Evolutionary conservation across 352 stramenopile genomes (phyloP).

Genomic region (Phytophthora uliginosa): DNA sequence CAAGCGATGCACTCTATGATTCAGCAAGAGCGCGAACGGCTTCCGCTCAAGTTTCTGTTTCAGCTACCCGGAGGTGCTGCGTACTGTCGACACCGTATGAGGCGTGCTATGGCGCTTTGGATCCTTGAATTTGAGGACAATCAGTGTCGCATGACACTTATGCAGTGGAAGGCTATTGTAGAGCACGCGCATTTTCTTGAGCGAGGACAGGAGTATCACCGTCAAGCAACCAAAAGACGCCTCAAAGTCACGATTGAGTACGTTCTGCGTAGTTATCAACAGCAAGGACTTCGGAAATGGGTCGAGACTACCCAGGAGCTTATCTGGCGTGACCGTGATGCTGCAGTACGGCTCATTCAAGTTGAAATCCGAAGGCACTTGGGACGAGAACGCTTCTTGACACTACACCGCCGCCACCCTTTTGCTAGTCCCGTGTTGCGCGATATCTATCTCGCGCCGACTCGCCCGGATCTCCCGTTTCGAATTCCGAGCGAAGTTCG

Average conservation of each 20-base stretch:
- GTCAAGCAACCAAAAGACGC: slow-evolving; percentile 60
- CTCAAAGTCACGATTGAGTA: slow-evolving; percentile 76
- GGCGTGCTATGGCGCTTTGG: slow-evolving; percentile 77
- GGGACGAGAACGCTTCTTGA: slow-evolving; percentile 48
- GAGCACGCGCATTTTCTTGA: slow-evolving; percentile 66
- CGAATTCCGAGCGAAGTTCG: slow-evolving; percentile 62
- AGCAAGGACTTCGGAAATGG: slow-evolving; percentile 74
- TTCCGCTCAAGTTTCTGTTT: slow-evolving; percentile 88
- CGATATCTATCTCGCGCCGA: slow-evolving; percentile 68
- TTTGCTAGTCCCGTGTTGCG: slow-evolving; percentile 54
- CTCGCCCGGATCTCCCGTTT: slow-evolving; percentile 48
- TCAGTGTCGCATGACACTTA: slow-evolving; percentile 69
- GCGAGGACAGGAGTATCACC: slow-evolving; percentile 73
- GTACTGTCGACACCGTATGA: slow-evolving; percentile 83
- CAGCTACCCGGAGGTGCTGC: slow-evolving; percentile 74
- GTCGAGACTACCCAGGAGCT: slow-evolving; percentile 53
- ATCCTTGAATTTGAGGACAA: slow-evolving; percentile 81
- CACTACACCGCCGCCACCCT: slow-evolving; percentile 50
- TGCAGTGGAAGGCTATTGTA: slow-evolving; percentile 88
- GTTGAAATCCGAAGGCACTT: slow-evolving; percentile 53
- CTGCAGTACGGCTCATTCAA: slow-evolving; percentile 63
- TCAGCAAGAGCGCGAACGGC: slow-evolving; percentile 60
- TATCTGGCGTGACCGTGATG: slow-evolving; percentile 75
- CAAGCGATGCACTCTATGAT: slow-evolving; percentile 63
- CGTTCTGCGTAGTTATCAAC: slow-evolving; percentile 70